phyloP scores from a whole-genome alignment of 495 filamentous ascomycete species.

The Clohesyomyces aquaticus region DNA sequence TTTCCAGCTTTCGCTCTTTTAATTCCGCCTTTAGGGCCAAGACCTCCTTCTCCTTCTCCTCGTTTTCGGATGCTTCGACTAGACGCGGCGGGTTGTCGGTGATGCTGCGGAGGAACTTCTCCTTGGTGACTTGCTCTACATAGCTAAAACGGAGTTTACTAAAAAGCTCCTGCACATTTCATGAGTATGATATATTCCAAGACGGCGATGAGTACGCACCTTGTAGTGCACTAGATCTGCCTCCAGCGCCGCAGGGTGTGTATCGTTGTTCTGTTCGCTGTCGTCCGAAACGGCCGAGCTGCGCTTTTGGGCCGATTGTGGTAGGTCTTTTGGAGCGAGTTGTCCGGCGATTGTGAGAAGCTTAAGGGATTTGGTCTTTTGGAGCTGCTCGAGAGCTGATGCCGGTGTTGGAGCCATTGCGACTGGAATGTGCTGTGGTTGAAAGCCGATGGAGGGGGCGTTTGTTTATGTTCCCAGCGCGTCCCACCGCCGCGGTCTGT shows the following conservation, averaged over 20 bases:
- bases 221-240: conserved; percentile 89
- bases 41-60: conserved; percentile 73
- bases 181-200: conserved; percentile 2
- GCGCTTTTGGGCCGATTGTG: conserved; percentile 49
- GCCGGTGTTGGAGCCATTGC: conserved; percentile 19
- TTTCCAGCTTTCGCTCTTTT: conserved; percentile 77
- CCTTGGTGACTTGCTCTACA: conserved; percentile 79
- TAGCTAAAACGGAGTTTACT: conserved; percentile 95
- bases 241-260: conserved; percentile 74
- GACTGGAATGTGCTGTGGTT: background rate
- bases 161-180: conserved; percentile 78
- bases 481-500: background rate
- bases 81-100: conserved; percentile 86
- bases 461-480: no score
- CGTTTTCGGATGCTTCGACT: conserved; percentile 79
- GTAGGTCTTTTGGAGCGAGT: conserved; percentile 48
- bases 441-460: no score
- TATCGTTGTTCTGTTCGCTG: conserved; percentile 67
- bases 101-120: conserved; percentile 76
- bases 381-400: conserved; percentile 32
- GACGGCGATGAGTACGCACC: conserved; percentile 42
- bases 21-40: conserved; percentile 72
- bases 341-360: conserved; percentile 77
- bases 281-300: conserved; percentile 67
- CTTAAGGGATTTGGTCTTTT: conserved; percentile 52